Evolutionary conservation across 768 basidiomycete genomes (phyloP), one percentile per base, ranked within the genome.

Genomic region (Pholiota molesta): DNA sequence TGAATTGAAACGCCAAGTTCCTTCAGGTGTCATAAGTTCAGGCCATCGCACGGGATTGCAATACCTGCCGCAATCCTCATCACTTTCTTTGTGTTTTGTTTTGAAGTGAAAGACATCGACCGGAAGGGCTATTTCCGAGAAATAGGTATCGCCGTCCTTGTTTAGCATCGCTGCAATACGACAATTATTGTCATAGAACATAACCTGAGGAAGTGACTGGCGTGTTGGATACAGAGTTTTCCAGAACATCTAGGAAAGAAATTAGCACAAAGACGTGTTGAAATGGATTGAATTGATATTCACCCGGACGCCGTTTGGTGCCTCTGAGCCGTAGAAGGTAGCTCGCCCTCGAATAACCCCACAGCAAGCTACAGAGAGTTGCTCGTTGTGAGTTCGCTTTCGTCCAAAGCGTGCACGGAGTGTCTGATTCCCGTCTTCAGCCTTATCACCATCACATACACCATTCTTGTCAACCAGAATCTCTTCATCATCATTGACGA

Each of bases 1-100:
- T 0, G 75, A 78, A 45, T 82, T 83, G 66, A 83, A 81, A 0
- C 53, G 23, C 79, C 79, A 83, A 16, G 65, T 64, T 0, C 67
- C 67, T 21, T 74, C 67, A 2, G 69, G 61, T 1, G 49, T 65
- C 0, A 52, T 26, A 1, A 83, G 70, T 37, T 82, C 79, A 1
- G 73, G 73, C 62, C 74, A 82, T 0, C 52, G n/a, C 57, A 70
- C 73, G 0, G 75, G 75, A 59, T 76, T 75, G 61, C 75, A 78
- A 37, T 73, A 28, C 17, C 17, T 2, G 3, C 64, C 53, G 35
- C 77, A 78, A 21, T 68, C 59, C 0, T 37, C 31, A 44, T 77
- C 74, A 0, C 61, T 23, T 14, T 67, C 66, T 47, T 71, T 73
- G 54, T 77, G 75, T 55, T 77, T 78, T 55, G 56, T 66, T 49